phyloP scores from a whole-genome alignment of 192 early-diverging fungal genomes.

The Anaeromyces robustus region DNA sequence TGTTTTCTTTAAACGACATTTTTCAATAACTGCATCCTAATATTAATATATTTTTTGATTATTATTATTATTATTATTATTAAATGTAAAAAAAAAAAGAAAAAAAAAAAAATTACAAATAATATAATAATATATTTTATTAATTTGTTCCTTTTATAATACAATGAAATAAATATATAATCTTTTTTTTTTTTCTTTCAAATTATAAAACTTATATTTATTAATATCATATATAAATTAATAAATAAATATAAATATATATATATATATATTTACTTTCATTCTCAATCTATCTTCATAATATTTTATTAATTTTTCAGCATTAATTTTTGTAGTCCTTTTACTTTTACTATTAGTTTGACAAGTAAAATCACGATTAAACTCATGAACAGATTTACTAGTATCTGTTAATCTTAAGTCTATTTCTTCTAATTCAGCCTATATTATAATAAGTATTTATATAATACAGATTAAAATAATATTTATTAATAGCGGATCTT shows the following conservation, averaged over 20 bases:
- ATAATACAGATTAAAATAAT: no score
- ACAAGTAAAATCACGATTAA: constrained; percentile 32
- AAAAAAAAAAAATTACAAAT: no score
- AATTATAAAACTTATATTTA: no score
- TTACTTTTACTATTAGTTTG: constrained; percentile 25
- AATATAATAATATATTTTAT: no score
- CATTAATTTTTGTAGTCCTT: constrained; percentile 27
- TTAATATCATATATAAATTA: no score
- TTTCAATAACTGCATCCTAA: constrained; percentile 39
- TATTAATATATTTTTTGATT: neutral
- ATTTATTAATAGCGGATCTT: no score
- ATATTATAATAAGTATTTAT: no score
- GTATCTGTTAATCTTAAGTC: constrained; percentile 31
- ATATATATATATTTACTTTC: constrained; percentile 25
- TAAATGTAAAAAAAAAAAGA: neutral
- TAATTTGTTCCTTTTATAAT: no score
- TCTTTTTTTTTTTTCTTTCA: no score
- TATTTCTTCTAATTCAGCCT: constrained; percentile 44
- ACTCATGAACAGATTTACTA: constrained; percentile 42
- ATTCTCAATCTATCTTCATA: constrained; percentile 40
- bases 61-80: neutral
- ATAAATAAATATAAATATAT: no score
- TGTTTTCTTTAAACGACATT: constrained; percentile 38
- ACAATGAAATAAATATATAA: no score
- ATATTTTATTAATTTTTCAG: constrained; percentile 32